phyloP scores from a whole-genome alignment of 2,329 filamentous ascomycete genomes.

The Paecilomyces fulvus region DNA sequence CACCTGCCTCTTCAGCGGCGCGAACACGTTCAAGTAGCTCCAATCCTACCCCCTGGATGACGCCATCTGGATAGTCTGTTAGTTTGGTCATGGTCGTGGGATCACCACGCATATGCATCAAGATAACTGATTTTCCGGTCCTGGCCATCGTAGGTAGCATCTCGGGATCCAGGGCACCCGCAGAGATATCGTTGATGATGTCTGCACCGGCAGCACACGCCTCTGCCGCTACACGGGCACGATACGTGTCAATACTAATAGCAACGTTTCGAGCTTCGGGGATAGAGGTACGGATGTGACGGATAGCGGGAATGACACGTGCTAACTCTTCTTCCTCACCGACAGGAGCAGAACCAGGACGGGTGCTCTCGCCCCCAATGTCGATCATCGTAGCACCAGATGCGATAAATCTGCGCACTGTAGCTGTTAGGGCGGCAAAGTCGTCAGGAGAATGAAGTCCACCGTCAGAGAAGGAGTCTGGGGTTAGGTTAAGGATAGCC shows the following conservation, averaged over 20 bases:
- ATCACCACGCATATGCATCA: slow-evolving; percentile 93
- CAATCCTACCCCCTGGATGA: slow-evolving; percentile 55
- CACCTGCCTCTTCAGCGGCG: slow-evolving; percentile 70
- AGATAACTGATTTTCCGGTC: slow-evolving; percentile 66
- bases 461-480: slow-evolving; percentile 94
- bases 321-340: slow-evolving; percentile 63
- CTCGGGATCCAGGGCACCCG: slow-evolving; percentile 63
- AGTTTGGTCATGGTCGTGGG: slow-evolving; percentile 70
- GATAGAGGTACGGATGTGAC: slow-evolving; percentile 56
- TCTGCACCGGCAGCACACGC: slow-evolving; percentile 74
- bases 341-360: slow-evolving; percentile 64
- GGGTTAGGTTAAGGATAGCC: slow-evolving; percentile 90
- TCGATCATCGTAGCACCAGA: slow-evolving; percentile 78
- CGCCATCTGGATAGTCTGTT: slow-evolving; percentile 58
- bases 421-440: slow-evolving; percentile 44
- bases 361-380: slow-evolving; percentile 86
- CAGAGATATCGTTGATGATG: slow-evolving; percentile 91
- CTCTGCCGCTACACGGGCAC: slow-evolving; percentile 68
- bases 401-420: slow-evolving; percentile 54
- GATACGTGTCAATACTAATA: slow-evolving; percentile 90
- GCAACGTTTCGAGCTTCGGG: slow-evolving; percentile 56
- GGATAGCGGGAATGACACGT: slow-evolving; percentile 72
- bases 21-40: slow-evolving; percentile 64
- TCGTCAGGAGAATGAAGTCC: slow-evolving; percentile 52
- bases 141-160: slow-evolving; percentile 78